Base-by-base conservation (phyloP, 306 rosid genomes). In the Malus sieversii region DNA sequence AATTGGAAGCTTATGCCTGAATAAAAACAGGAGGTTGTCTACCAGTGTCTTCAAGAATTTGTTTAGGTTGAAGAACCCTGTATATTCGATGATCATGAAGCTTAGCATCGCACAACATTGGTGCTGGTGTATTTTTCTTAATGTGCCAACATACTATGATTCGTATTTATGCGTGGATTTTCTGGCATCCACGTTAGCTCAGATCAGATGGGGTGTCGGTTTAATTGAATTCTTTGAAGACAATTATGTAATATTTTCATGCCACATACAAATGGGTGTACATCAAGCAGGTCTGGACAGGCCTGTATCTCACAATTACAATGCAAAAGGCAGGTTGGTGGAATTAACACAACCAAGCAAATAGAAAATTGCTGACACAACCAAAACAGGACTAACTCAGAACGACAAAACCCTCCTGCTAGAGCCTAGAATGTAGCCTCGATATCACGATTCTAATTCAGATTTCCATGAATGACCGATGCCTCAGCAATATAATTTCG, bases 341-440 rank as follows among this genome's bases (percentile, higher is more conserved):
- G 74, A 66, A 77, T 75, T 74, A 81, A 75, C 68, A 80, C 65
- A 73, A 77, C 84, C 66, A 66, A 44, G 51, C 72, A 72, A 82
- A 67, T 22, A 79, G 73, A 82, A 78, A 73, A 77, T 48, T 57
- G 77, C 19, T 75, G 74, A 71, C 76, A 77, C 79, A 77, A 76
- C 62, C 63, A 19, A 67, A 82, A 71, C 61, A 64, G 79, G 63
- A 73, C 71, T 55, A 78, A 83, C 83, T 74, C 80, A 27, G 48
- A 81, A 82, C 75, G 27, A 38, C 74, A 86, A 81, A 57, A 58
- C 76, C 76, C 84, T 76, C 67, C 15, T 45, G 69, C 83, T 81
- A 44, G 30, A 78, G 80, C 64, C 70, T 60, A 69, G 6, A 61
- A 66, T 22, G 53, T 45, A 80, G 74, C 84, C 79, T 74, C 82